These are phyloP conservation scores for Ophiognomonia clavigignenti-juglandacearum DNA, from an alignment of 2,329 filamentous ascomycete genomes.

Conservation along the genomic window DNA sequence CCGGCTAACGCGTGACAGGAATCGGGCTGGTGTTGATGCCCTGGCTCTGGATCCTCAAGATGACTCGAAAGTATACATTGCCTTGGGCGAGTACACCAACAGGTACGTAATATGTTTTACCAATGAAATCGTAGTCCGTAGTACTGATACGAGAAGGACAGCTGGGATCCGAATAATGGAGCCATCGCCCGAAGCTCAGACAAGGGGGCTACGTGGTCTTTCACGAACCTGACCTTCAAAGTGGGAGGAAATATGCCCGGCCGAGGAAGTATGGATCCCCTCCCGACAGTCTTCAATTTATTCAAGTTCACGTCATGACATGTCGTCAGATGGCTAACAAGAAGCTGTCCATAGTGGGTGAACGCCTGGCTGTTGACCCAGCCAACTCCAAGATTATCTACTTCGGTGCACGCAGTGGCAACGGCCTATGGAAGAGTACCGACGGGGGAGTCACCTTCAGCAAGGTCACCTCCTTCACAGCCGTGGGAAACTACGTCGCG, in stretches of 20 bases:
- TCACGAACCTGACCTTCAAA: slow-evolving; percentile 50
- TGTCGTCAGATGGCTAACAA: not conserved
- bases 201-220: slow-evolving; percentile 46
- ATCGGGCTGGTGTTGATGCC: slow-evolving; percentile 53
- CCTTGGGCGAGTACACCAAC: slow-evolving; percentile 56
- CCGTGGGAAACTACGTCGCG: slow-evolving; percentile 42
- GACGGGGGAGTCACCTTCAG: slow-evolving; percentile 49
- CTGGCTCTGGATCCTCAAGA: slow-evolving; percentile 51
- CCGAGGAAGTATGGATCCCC: slow-evolving; percentile 34
- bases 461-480: slow-evolving; percentile 48
- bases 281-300: not conserved
- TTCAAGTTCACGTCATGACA: not conserved
- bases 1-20: slow-evolving; percentile 27
- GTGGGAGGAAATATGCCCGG: slow-evolving; percentile 60
- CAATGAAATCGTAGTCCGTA: not conserved
- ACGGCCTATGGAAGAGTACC: slow-evolving; percentile 54
- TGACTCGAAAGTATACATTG: slow-evolving; percentile 46
- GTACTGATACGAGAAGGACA: slow-evolving; percentile 8
- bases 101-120: slow-evolving; percentile 26
- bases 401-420: slow-evolving; percentile 53
- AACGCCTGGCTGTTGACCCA: slow-evolving; percentile 54
- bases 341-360: slow-evolving; percentile 34
- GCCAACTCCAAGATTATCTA: slow-evolving; percentile 52
- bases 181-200: slow-evolving; percentile 51
- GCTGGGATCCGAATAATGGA: slow-evolving; percentile 47